phyloP scores from a whole-genome alignment of 805 yeast species.

The Cyberlindnera mycetangii region DNA sequence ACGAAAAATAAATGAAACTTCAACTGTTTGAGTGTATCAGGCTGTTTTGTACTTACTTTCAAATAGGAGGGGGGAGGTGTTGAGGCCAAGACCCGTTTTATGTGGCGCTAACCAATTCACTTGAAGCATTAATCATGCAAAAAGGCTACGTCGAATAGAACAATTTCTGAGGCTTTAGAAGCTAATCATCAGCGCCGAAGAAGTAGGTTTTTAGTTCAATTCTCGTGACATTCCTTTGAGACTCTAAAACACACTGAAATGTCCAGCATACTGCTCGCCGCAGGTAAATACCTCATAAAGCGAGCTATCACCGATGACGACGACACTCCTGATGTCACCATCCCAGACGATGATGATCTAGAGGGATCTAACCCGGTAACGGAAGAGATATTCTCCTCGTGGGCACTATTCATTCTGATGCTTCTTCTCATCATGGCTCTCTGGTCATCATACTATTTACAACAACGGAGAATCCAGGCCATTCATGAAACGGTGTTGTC shows the following conservation, averaged over 20 bases:
- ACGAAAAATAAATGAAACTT: not conserved
- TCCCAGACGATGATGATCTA: constrained; percentile 48
- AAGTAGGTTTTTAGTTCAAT: not conserved
- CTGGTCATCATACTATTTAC: constrained; percentile 93
- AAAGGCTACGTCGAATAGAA: constrained; percentile 2
- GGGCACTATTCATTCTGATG: constrained; percentile 91
- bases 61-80: too few relatives aligned
- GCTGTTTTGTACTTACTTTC: too few relatives aligned
- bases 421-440: constrained; percentile 80
- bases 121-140: not conserved
- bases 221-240: too few relatives aligned
- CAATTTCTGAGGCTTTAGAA: not conserved
- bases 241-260: constrained; percentile 10
- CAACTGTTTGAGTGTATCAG: not conserved
- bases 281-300: constrained; percentile 25
- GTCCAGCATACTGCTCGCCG: constrained; percentile 23
- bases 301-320: constrained; percentile 27
- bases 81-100: not conserved
- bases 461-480: constrained; percentile 87
- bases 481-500: constrained; percentile 97
- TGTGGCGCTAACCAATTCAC: not conserved
- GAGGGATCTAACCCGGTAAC: constrained; percentile 77
- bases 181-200: not conserved
- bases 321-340: constrained; percentile 35
- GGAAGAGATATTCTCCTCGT: constrained; percentile 93